Evolutionary conservation across 208 protist genomes (phyloP).

Genomic region (Leishmania major): DNA sequence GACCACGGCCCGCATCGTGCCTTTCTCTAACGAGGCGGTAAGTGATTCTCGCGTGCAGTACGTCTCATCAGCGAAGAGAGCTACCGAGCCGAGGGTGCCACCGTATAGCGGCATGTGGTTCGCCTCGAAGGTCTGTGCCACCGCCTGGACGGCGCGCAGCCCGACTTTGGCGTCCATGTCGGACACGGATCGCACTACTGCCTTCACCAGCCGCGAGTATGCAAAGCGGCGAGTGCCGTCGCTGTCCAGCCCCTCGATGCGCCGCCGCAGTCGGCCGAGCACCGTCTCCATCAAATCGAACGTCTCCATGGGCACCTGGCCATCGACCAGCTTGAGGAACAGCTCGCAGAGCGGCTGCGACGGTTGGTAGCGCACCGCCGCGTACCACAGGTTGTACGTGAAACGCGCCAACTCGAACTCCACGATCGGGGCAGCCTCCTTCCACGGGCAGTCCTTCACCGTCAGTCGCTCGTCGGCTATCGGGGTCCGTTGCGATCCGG

Average conservation of each 20-base stretch:
- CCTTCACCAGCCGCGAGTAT: conserved; percentile 51
- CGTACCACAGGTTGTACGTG: conserved; percentile 80
- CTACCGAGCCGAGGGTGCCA: conserved; percentile 40
- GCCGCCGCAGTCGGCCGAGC: conserved; percentile 22
- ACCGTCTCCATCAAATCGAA: conserved; percentile 52
- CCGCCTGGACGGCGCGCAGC: conserved; percentile 48
- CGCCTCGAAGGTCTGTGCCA: conserved; percentile 63
- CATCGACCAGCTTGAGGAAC: conserved; percentile 64
- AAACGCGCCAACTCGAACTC: conserved; percentile 69
- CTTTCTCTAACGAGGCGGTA: neutral
- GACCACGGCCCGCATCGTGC: neutral
- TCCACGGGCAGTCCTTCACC: conserved; percentile 18
- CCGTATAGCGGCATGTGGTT: conserved; percentile 49
- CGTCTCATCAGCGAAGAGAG: conserved; percentile 60
- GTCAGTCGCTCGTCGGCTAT: neutral
- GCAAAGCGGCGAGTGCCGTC: conserved; percentile 55
- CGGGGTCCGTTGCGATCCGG: neutral
- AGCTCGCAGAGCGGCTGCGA: conserved; percentile 71
- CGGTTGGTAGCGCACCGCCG: conserved; percentile 50
- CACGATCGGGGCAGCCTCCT: conserved; percentile 26
- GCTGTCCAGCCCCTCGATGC: conserved; percentile 45
- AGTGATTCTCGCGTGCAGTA: conserved; percentile 28
- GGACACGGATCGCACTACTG: conserved; percentile 43
- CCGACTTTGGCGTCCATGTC: conserved; percentile 56
- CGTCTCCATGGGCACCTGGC: conserved; percentile 43